Evolutionary conservation across 768 basidiomycete genomes (phyloP), one percentile per base, ranked within the genome.

Genomic region (Boletus bicolor): DNA sequence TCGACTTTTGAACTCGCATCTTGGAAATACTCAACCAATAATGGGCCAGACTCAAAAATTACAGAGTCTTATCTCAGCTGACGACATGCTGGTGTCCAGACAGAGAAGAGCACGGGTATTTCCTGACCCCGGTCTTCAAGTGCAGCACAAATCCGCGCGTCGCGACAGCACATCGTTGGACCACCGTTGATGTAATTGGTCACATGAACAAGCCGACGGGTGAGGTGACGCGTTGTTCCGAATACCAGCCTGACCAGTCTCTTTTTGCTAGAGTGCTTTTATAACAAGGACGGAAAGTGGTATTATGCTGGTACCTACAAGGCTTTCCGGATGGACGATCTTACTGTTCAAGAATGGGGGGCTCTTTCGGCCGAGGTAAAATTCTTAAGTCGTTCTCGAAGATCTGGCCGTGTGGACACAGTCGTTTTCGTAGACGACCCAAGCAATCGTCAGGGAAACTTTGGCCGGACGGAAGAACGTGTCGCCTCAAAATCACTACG

Each of bases 281-380:
- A 84, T 62, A 86, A 84, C 69, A 89, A 84, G 67, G 87, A 89
- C 53, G 86, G 85, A 8, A 81, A 82, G 56, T 91, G 87, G 87
- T 91, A 91, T 67, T 91, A 91, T 57, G 89, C 89, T 12, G 89
- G 89, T n/a, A 77, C 82, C 4, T 91, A 91, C 71, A 82, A 78
- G 51, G 80, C 80, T 1, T 83, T 91, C 66, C 73, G 77, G 50
- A 76, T 91, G 47, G 83, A 83, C 28, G 82, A 87, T 54, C 73
- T 91, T 14, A 82, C 82, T 0, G 71, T 76, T 8, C 82, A 82
- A 52, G 89, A 91, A 67, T 91, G 87, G 84, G 80, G 79, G 30
- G 78, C 79, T 42, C 77, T 91, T 34, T 80, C 85, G 32, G 67
- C 69, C 32, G 88, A 90, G 79, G 89, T 86, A 57, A 68, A 44